A percentile compares a stretch with the other conserved stretches of the same genome.
Evolutionary conservation across 768 basidiomycete genomes (phyloP).

Genomic region (Lactarius tabidus): DNA sequence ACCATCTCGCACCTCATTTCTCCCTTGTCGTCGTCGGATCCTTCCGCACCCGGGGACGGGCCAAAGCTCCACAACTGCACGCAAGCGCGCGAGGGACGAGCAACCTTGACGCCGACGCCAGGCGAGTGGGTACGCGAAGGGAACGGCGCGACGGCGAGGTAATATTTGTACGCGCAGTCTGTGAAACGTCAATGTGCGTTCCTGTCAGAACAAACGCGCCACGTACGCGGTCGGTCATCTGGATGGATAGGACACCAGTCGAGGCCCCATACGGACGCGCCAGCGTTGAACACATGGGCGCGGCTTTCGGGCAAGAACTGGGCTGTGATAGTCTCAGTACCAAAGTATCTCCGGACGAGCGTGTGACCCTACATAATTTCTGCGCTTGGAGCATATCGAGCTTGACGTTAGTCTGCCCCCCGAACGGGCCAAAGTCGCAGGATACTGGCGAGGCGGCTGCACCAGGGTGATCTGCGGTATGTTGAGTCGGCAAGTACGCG

Average conservation of each 20-base stretch:
- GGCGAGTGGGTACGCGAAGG: slow-evolving; percentile 62
- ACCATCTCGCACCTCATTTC: slow-evolving; percentile 78
- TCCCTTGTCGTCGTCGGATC: slow-evolving; percentile 35
- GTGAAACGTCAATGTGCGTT: background rate
- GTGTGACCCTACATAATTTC: slow-evolving; percentile 49
- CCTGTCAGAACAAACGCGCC: background rate
- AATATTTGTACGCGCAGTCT: slow-evolving; percentile 64
- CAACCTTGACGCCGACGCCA: slow-evolving; percentile 55
- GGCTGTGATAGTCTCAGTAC: slow-evolving; percentile 40
- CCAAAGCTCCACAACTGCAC: slow-evolving; percentile 83
- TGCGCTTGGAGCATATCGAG: slow-evolving; percentile 54
- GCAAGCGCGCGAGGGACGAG: slow-evolving; percentile 55
- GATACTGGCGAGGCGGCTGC: slow-evolving; percentile 49
- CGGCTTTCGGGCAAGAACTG: slow-evolving; percentile 53
- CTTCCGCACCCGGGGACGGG: slow-evolving; percentile 22
- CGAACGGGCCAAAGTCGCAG: slow-evolving; percentile 67
- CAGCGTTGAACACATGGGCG: slow-evolving; percentile 76
- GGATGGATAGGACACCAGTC: slow-evolving; percentile 89
- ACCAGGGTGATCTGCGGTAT: slow-evolving; percentile 46
- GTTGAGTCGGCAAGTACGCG: slow-evolving; percentile 56
- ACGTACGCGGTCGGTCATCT: slow-evolving; percentile 51
- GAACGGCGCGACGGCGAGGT: slow-evolving; percentile 78
- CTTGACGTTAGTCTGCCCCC: slow-evolving; percentile 45
- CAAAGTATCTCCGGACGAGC: background rate
- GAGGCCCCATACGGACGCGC: slow-evolving; percentile 85